A percentile compares a stretch with the other conserved stretches of the same genome.
phyloP scores from a whole-genome alignment of 2,329 filamentous ascomycete genomes.

The Tolypocladium inflatum region DNA sequence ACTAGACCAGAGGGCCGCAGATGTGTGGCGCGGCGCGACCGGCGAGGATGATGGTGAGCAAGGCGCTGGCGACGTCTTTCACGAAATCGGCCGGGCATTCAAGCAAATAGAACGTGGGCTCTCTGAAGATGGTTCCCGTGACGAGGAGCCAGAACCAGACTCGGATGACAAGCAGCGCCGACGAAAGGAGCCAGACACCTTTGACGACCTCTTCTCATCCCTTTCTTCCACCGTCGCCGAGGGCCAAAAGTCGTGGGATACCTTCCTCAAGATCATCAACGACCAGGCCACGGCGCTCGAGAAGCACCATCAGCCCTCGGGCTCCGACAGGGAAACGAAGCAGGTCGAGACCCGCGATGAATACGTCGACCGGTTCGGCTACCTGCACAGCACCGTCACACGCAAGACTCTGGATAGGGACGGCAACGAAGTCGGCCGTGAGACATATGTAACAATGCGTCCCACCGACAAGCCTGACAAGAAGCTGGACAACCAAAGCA shows the following conservation, averaged over 20 bases:
- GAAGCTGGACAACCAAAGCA: slow-evolving; percentile 6
- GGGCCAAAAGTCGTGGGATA: slow-evolving; percentile 29
- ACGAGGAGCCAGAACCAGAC: background rate
- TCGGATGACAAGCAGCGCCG: background rate
- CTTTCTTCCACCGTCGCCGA: slow-evolving; percentile 26
- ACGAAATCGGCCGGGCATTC: slow-evolving; percentile 6
- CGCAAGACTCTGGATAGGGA: slow-evolving; percentile 29
- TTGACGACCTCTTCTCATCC: slow-evolving; percentile 31
- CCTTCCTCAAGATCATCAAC: slow-evolving; percentile 25
- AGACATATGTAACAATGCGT: slow-evolving; percentile 24
- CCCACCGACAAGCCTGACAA: slow-evolving; percentile 13
- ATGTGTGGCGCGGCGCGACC: slow-evolving; percentile 15
- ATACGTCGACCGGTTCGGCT: slow-evolving; percentile 32
- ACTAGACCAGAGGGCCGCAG: slow-evolving; percentile 16
- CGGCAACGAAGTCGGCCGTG: slow-evolving; percentile 29
- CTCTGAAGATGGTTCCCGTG: background rate
- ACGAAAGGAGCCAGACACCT: slow-evolving; percentile 18
- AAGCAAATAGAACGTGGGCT: slow-evolving; percentile 5
- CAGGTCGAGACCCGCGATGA: slow-evolving; percentile 28
- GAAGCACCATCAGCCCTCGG: slow-evolving; percentile 4
- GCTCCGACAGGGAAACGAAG: slow-evolving; percentile 15
- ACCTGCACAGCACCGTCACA: slow-evolving; percentile 30
- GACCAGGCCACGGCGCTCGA: slow-evolving; percentile 8
- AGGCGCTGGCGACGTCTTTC: slow-evolving; percentile 5
- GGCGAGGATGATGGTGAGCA: slow-evolving; percentile 7